Evolutionary conservation across 805 yeast species (phyloP).

Genomic region (Candida multigemmis): DNA sequence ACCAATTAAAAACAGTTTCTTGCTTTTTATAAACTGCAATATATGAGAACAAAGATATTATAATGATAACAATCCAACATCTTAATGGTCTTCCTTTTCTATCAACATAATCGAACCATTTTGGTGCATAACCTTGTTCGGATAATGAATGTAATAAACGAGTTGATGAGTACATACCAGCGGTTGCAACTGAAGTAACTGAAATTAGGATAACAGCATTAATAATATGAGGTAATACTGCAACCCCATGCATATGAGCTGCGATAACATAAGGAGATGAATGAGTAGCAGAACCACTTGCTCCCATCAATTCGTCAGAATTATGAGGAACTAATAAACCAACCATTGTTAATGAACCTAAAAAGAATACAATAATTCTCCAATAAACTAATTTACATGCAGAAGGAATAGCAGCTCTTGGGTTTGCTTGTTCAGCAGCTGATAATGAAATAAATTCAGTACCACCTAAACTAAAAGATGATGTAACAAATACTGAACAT

Average conservation of each 20-base stretch:
- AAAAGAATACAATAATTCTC: conserved; percentile 27
- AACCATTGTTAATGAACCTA: conserved; percentile 29
- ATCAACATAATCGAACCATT: conserved; percentile 29
- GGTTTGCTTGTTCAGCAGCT: conserved; percentile 30
- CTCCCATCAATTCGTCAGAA: conserved; percentile 24
- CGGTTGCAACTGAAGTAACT: conserved; percentile 33
- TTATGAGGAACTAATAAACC: conserved; percentile 31
- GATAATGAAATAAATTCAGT: conserved; percentile 31
- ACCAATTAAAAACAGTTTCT: conserved; percentile 31
- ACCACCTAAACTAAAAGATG: conserved; percentile 32
- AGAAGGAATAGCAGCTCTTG: conserved; percentile 28
- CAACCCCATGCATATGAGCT: conserved; percentile 29
- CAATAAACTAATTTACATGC: conserved; percentile 33
- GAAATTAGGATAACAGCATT: conserved; percentile 32
- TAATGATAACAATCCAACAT: conserved; percentile 23
- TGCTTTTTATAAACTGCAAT: conserved; percentile 32
- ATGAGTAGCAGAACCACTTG: conserved; percentile 18
- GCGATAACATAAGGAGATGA: conserved; percentile 37
- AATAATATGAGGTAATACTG: conserved; percentile 31
- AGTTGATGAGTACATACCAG: conserved; percentile 33
- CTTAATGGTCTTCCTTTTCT: conserved; percentile 32
- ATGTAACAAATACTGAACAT: conserved; percentile 28
- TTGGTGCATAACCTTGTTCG: conserved; percentile 34
- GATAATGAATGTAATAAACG: conserved; percentile 34
- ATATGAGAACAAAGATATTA: conserved; percentile 27